Evolutionary conservation across 1,139 yeast genomes (phyloP), one percentile per base, ranked within the genome.

Genomic region (Candida freyschussii): DNA sequence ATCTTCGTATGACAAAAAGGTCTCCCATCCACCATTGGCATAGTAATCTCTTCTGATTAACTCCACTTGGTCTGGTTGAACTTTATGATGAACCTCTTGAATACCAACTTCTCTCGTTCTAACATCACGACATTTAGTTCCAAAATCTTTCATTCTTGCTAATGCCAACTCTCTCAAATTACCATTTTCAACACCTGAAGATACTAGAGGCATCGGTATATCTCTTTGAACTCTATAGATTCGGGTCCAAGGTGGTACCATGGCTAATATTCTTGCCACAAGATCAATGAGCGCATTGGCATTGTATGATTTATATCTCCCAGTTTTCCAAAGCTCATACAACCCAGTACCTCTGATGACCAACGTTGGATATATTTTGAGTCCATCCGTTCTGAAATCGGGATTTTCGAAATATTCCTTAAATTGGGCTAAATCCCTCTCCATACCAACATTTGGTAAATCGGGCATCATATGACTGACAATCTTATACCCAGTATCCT

Each of bases 391-490:
- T 59, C 99, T 75, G 60, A 91, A 91, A 21, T 78, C 95, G 2
- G 99, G 98, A 57, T 86, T 91, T 51, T 91, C 98, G 57, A 91
- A 93, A 63, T 91, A 91, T 58, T 91, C 98, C 52, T 80, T 75
- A 55, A 91, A 91, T 62, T 91, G 99, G 51, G 87, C 95, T 47
- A 91, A 66, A 58, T 91, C 99, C 58, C 99, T 75, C 62, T 91
- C 98, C 95, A 89, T 85, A 12, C 98, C 98, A 34, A 91, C 96
- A 53, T 91, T 91, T 13, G 99, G 99, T 50, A 91, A 68, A 67
- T 91, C 98, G 13, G 99, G 99, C 99, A 91, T 91, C 99, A 91
- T 91, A 63, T 91, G 99, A 45, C 94, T 80, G 19, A 91, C 98
- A 34, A 91, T 95, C 60, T 91, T 91, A 62, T 89, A 91, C 6